Evolutionary conservation across 495 filamentous ascomycete genomes (phyloP).

Genomic region (Paragyromitra xinjiangensis): DNA sequence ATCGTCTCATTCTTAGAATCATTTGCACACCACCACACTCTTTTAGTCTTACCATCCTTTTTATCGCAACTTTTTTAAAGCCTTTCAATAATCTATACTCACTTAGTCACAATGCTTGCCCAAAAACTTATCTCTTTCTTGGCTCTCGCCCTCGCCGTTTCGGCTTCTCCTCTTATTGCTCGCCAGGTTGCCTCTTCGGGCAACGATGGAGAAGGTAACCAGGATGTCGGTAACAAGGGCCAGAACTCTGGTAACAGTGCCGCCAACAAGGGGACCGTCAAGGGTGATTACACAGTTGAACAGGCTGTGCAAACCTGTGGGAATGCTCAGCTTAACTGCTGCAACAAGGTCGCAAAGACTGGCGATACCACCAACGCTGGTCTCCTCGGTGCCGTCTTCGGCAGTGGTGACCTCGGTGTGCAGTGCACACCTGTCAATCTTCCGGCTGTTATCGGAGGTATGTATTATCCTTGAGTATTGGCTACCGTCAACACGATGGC

Average conservation of each 20-base stretch:
- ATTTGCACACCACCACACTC: slow-evolving; percentile 41
- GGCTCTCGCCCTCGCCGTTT: slow-evolving; percentile 41
- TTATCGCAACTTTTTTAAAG: not conserved
- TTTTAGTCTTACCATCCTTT: slow-evolving; percentile 25
- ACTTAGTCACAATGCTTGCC: slow-evolving; percentile 32
- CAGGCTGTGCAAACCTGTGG: slow-evolving; percentile 51
- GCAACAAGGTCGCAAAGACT: slow-evolving; percentile 49
- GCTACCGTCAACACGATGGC: no score
- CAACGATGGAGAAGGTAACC: slow-evolving; percentile 46
- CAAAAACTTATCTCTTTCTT: slow-evolving; percentile 46
- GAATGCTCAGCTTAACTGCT: slow-evolving; percentile 53
- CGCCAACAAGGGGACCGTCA: slow-evolving; percentile 47
- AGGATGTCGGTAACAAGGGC: slow-evolving; percentile 54
- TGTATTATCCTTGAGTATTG: not conserved
- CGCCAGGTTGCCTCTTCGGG: slow-evolving; percentile 36
- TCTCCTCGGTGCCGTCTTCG: slow-evolving; percentile 41
- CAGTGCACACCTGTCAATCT: slow-evolving; percentile 51
- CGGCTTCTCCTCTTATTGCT: slow-evolving; percentile 40
- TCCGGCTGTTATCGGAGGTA: slow-evolving; percentile 40
- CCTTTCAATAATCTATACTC: not conserved
- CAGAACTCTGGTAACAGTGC: slow-evolving; percentile 50
- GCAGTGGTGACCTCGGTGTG: slow-evolving; percentile 45
- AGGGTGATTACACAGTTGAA: slow-evolving; percentile 51
- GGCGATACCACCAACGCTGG: slow-evolving; percentile 50
- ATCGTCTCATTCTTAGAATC: slow-evolving; percentile 16